Evolutionary conservation across 345 rosid genomes (phyloP).

Genomic region (Eucalyptus tenuipes): DNA sequence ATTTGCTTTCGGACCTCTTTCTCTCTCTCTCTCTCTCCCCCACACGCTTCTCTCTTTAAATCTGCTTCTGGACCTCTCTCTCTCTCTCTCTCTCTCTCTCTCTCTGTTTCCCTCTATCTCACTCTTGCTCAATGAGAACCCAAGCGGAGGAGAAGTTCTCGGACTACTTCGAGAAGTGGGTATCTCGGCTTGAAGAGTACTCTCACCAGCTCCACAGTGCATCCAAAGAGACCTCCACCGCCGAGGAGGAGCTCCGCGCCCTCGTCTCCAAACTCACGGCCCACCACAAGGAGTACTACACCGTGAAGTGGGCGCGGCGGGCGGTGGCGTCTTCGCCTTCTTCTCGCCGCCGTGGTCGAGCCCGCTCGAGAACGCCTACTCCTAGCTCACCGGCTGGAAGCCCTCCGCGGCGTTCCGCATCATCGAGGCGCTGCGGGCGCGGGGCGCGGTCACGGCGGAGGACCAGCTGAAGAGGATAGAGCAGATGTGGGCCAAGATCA

Average conservation of each 20-base stretch:
- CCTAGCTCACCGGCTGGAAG: conserved; percentile 85
- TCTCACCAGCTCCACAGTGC: conserved; percentile 15
- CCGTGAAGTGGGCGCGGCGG: conserved; percentile 61
- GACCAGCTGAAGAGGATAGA: conserved; percentile 43
- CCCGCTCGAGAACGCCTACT: conserved; percentile 49
- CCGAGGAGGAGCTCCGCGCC: conserved; percentile 7
- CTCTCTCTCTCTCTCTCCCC: no score
- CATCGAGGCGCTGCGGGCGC: conserved; percentile 23
- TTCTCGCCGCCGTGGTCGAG: conserved; percentile 49
- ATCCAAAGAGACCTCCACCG: neutral
- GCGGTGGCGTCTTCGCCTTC: conserved; percentile 54
- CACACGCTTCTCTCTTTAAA: no score
- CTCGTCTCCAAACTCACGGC: conserved; percentile 47
- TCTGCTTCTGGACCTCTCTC: no score
- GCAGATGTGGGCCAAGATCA: conserved; percentile 37
- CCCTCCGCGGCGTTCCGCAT: conserved; percentile 47
- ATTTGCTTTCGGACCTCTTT: neutral
- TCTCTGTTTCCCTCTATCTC: no score
- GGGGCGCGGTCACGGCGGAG: conserved; percentile 14
- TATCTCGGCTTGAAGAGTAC: conserved; percentile 35
- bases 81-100: neutral
- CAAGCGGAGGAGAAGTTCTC: conserved; percentile 30
- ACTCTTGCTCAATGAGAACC: conserved; percentile 1
- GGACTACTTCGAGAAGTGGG: conserved; percentile 53
- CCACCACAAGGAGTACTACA: conserved; percentile 72